Conservation (phyloP, 2,329 filamentous ascomycete species). For the Calonectria hongkongensis region DNA sequence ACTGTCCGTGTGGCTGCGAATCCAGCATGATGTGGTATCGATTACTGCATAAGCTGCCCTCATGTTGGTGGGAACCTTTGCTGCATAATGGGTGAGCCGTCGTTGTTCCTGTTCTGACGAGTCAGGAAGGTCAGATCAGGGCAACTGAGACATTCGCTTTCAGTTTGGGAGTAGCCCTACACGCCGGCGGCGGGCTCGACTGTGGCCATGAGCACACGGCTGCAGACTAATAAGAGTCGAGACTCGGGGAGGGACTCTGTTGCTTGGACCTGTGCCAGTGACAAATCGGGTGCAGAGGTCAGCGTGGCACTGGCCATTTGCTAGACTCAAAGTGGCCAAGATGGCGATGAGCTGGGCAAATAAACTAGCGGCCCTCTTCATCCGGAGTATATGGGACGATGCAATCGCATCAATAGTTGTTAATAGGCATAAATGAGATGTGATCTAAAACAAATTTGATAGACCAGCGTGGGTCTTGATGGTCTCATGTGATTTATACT, state of each 20-base stretch:
- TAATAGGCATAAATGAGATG: neutral
- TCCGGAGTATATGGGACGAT: constrained; percentile 11
- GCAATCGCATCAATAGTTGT: constrained; percentile 6
- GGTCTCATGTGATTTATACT: constrained; percentile 29
- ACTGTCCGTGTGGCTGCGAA: constrained; percentile 15
- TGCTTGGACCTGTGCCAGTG: constrained; percentile 39
- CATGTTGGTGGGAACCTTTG: constrained; percentile 19
- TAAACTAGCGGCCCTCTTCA: constrained; percentile 19
- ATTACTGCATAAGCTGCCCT: constrained; percentile 8
- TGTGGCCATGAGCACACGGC: constrained; percentile 39
- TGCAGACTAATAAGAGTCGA: constrained; percentile 43
- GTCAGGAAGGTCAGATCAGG: constrained; percentile 27
- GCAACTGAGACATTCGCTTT: constrained; percentile 11
- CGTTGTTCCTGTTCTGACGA: constrained; percentile 39
- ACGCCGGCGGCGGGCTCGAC: constrained; percentile 38
- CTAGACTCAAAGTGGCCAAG: constrained; percentile 25
- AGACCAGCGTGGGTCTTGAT: neutral
- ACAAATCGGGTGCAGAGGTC: constrained; percentile 48
- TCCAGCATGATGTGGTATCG: neutral
- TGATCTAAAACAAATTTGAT: neutral
- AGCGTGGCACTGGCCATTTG: constrained; percentile 34
- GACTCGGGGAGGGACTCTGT: constrained; percentile 43
- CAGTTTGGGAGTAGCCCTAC: constrained; percentile 35
- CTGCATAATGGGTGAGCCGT: constrained; percentile 41
- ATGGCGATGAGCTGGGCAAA: constrained; percentile 21